Evolutionary conservation across 495 filamentous ascomycete species (phyloP), one percentile per base, ranked within the genome.

Genomic region (Sordaria brevicollis): DNA sequence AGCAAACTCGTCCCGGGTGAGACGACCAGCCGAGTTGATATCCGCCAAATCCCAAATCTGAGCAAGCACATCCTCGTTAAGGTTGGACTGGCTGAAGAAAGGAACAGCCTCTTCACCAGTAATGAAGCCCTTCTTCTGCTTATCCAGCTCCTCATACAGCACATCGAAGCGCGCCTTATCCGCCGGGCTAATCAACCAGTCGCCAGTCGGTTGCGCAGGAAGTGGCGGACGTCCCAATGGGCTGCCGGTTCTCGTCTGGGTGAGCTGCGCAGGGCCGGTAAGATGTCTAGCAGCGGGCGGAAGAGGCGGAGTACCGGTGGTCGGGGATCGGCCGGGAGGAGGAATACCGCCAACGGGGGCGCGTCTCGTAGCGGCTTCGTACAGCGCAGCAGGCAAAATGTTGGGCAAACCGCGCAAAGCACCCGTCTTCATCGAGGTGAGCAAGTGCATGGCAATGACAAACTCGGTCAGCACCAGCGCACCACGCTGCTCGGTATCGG

Each of bases 1-100:
- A 0, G 95, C 94, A 76, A 99, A 99, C 75, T 96, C 94, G 77
- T 99, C 95, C 68, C 86, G 85, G 37, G 84, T 93, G 43, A 99
- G 83, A 69, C 89, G 90, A 10, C 95, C 95, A 68, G 94, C 91
- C 17, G 92, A 94, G 72, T 91, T 91, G 77, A 97, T 95, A 83
- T 98, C 94, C 6, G 96, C 91, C 29, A 99, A 85, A 77, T 99
- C 96, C 95, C 95, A 99, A 71, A 99, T 96, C 73, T 92, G 89
- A n/a, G 96, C 95, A 19, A 99, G 85, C 8, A 88, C 88, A 76
- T 97, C 96, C 73, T 97, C 94, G 0, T 93, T 86, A 9, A 99
- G 84, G 68, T 91, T 90, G 2, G 94, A 96, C 77, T 96, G 92
- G 77, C 91, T 92, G 77, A 99, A 94, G 78, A 97, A 99, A 3